Base-by-base conservation (phyloP, 495 filamentous ascomycete species). In the Aspergillus steynii region DNA sequence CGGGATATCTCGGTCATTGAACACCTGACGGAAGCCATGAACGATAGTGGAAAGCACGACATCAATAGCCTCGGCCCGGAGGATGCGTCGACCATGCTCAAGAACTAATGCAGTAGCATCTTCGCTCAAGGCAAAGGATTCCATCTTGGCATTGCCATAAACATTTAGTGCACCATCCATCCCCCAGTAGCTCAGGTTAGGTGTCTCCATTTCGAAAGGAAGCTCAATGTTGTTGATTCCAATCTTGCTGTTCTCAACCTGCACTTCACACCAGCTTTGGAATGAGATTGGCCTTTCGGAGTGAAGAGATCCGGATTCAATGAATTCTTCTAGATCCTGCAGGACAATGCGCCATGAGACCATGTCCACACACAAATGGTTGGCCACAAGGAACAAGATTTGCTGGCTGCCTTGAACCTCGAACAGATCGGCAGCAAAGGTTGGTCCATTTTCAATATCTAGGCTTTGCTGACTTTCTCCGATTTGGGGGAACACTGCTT, bases 271-370 rank as follows among this genome's bases (percentile, higher is more conserved):
- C 88, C 88, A 91, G 56, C 78, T 81, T 69, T 88, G 83, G 72
- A 89, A 90, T 0, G 88, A 83, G 42, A 89, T 74, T 5, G 76
- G 69, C 32, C 74, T 74, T 4, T 81, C 75, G 26, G 72, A 71
- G 15, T 68, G 67, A 8, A 76, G 50, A 14, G 73, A 70, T 2
- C 77, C 75, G 20, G 71, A 66, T 5, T 76, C 63, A n/a, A 92
- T 69, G 2, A 86, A 68, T 50, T 88, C 83, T 61, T 90, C 83
- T 2, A 91, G 67, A 56, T 92, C 89, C 31, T 88, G 76, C 15
- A 88, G 77, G 34, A 91, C 82, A 58, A 89, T 78, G 29, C 84
- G 78, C 88, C 88, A 91, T 2, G 89, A 91, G 0, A 88, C 83
- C 52, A 89, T 81, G 65, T 92, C 89, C 55, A 91, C 79, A 25